Conservation (phyloP, 2,329 filamentous ascomycete genomes). For the Penicillium fuscoglaucum region DNA sequence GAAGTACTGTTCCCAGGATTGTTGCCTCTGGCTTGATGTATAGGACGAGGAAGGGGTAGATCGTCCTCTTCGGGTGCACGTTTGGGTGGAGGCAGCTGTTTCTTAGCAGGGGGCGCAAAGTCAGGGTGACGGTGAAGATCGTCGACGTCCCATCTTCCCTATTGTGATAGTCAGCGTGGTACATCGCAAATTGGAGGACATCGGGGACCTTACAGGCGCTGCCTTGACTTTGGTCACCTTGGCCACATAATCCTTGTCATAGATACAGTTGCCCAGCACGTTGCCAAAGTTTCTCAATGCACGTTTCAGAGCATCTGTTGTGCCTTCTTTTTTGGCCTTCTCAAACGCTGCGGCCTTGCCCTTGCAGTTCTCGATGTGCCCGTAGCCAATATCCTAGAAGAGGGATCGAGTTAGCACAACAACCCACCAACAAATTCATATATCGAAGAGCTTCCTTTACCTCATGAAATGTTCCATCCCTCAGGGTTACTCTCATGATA, state of each 20-base stretch:
- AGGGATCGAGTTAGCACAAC: slow-evolving; percentile 1
- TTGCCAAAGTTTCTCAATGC: slow-evolving; percentile 91
- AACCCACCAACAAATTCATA: neutral
- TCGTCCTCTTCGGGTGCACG: slow-evolving; percentile 51
- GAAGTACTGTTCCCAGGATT: slow-evolving; percentile 30
- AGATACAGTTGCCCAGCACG: slow-evolving; percentile 95
- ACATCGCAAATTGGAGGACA: neutral
- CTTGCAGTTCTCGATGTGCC: slow-evolving; percentile 93
- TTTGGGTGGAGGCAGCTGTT: slow-evolving; percentile 48
- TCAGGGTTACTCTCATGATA: slow-evolving; percentile 83
- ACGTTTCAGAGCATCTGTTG: slow-evolving; percentile 89
- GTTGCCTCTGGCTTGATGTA: slow-evolving; percentile 30
- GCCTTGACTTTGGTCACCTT: slow-evolving; percentile 90
- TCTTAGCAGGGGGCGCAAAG: slow-evolving; percentile 60
- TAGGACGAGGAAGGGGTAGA: slow-evolving; percentile 41
- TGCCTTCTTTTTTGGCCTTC: slow-evolving; percentile 98
- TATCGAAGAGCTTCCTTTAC: slow-evolving; percentile 34
- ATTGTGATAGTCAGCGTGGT: slow-evolving; percentile 17
- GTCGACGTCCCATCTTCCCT: slow-evolving; percentile 72
- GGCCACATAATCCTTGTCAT: slow-evolving; percentile 90
- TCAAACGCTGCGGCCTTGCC: slow-evolving; percentile 95
- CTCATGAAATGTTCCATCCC: slow-evolving; percentile 94
- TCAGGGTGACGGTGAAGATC: slow-evolving; percentile 79
- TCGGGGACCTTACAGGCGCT: slow-evolving; percentile 53
- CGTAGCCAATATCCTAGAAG: slow-evolving; percentile 81